Evolutionary conservation across 352 stramenopile species (phyloP).

Genomic region (Saprolegnia parasitica): DNA sequence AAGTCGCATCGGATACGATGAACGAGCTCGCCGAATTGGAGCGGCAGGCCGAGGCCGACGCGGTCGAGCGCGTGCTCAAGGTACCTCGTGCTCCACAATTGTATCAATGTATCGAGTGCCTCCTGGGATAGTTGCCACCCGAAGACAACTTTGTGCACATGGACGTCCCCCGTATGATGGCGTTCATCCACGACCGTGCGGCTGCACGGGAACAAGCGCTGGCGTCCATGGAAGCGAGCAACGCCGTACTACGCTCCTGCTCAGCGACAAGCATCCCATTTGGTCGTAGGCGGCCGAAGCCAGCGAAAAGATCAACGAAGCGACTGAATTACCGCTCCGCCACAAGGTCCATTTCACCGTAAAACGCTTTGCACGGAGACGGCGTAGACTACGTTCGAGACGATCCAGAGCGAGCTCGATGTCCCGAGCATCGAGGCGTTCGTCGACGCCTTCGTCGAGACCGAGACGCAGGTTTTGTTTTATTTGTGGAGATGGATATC

Average conservation of each 20-base stretch:
- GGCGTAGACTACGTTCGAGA: conserved; percentile 41
- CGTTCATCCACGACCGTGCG: conserved; percentile 42
- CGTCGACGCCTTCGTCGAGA: conserved; percentile 44
- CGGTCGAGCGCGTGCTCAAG: conserved; percentile 47
- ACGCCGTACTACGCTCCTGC: conserved; percentile 24
- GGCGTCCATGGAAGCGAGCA: conserved; percentile 25
- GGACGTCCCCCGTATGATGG: conserved; percentile 57
- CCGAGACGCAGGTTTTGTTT: conserved; percentile 41
- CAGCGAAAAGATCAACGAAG: not conserved
- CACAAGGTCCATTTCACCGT: not conserved
- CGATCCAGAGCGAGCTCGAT: conserved; percentile 47
- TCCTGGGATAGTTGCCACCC: conserved; percentile 39
- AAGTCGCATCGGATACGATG: conserved; percentile 43
- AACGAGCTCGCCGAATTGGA: conserved; percentile 58
- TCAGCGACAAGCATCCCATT: conserved; percentile 7
- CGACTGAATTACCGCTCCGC: not conserved
- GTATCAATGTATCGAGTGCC: not conserved
- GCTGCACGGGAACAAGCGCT: conserved; percentile 24
- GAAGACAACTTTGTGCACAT: conserved; percentile 54
- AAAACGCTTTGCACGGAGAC: not conserved
- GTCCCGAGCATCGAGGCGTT: conserved; percentile 36
- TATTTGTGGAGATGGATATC: not conserved
- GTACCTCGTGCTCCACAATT: conserved; percentile 4
- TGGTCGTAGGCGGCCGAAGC: conserved; percentile 1
- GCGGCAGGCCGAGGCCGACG: conserved; percentile 43